These are phyloP conservation scores for Candida pseudocylindracea DNA, from an alignment of 1,139 yeast species.

Conservation along the genomic window DNA sequence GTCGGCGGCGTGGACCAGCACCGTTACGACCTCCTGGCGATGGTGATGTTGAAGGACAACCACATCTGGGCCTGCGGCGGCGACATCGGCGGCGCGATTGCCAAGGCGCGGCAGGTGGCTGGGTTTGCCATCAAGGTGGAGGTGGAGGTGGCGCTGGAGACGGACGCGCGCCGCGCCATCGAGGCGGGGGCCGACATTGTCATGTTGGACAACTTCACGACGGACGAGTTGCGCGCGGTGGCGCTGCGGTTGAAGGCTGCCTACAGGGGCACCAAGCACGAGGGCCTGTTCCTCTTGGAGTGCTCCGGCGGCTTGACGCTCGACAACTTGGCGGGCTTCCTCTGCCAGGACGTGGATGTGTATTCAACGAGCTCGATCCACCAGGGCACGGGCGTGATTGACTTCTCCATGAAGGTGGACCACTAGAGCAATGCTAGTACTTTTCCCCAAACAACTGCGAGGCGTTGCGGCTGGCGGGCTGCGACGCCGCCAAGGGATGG, in stretches of 20 bases:
- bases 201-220: conserved; percentile 79
- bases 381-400: conserved; percentile 68
- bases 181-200: conserved; percentile 90
- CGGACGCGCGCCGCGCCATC: conserved; percentile 81
- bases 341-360: conserved; percentile 68
- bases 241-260: conserved; percentile 38
- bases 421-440: too few relatives aligned
- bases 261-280: conserved; percentile 18
- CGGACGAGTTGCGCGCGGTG: conserved; percentile 39
- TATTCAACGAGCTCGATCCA: conserved; percentile 88
- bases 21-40: conserved; percentile 73
- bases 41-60: conserved; percentile 94
- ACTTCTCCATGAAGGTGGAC: conserved; percentile 57
- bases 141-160: conserved; percentile 71
- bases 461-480: too few relatives aligned
- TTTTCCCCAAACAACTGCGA: too few relatives aligned
- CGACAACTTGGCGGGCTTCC: conserved; percentile 37
- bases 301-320: conserved; percentile 82
- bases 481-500: too few relatives aligned
- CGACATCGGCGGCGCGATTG: conserved; percentile 68
- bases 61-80: conserved; percentile 76
- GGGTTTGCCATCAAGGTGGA: conserved; percentile 86
- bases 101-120: conserved; percentile 53
- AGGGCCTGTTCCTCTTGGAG: conserved; percentile 41
- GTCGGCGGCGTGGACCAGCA: conserved; percentile 93